Conservation (phyloP, 805 yeast species). For the Wickerhamomyces xylosicus region DNA sequence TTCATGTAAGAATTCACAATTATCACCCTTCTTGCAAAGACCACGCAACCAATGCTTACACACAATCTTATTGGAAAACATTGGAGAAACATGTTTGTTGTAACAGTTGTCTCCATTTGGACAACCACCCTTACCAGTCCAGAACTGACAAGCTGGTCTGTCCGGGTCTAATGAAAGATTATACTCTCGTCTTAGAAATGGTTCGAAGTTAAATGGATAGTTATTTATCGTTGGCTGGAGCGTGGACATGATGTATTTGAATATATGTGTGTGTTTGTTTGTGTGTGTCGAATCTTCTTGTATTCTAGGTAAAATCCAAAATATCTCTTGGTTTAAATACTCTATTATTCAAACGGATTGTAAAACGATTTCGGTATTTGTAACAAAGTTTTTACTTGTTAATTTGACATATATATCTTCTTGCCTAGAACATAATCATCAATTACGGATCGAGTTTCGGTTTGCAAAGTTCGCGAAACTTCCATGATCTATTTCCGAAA, state of each 20-base stretch:
- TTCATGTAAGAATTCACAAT: conserved; percentile 94
- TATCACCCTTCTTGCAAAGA: conserved; percentile 90
- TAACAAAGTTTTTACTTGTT: too few relatives aligned
- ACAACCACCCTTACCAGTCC: conserved; percentile 59
- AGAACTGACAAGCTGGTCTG: conserved; percentile 77
- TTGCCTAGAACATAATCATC: too few relatives aligned
- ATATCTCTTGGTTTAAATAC: too few relatives aligned
- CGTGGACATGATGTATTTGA: conserved; percentile 25
- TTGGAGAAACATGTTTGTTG: conserved; percentile 69
- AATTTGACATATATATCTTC: too few relatives aligned
- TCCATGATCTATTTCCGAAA: too few relatives aligned
- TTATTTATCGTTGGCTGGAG: conserved; percentile 29
- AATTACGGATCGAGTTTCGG: too few relatives aligned
- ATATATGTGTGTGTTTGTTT: too few relatives aligned
- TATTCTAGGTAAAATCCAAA: too few relatives aligned
- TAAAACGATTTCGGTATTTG: too few relatives aligned
- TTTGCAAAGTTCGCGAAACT: too few relatives aligned
- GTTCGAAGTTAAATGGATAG: conserved; percentile 62
- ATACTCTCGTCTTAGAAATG: conserved; percentile 70
- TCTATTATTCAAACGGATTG: too few relatives aligned
- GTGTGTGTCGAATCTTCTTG: too few relatives aligned
- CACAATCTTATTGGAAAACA: conserved; percentile 68
- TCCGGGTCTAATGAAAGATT: conserved; percentile 81
- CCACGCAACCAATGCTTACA: conserved; percentile 99
- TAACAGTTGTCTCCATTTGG: conserved; percentile 84